phyloP scores from a whole-genome alignment of 2,329 filamentous ascomycete species.

The Alternaria longipes region DNA sequence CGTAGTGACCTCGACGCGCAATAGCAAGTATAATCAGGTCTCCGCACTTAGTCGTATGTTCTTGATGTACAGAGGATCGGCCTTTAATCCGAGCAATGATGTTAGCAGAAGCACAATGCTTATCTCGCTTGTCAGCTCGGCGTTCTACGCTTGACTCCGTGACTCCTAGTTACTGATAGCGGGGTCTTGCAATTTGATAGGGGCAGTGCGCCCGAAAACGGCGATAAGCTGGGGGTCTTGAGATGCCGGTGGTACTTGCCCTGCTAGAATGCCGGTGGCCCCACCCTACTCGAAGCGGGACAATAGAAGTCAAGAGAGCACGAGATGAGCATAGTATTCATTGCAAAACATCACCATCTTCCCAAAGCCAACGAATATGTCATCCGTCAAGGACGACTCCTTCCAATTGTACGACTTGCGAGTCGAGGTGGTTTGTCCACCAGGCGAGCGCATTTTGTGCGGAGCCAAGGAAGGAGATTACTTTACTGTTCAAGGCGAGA shows the following conservation, averaged over 20 bases:
- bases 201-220: not conserved
- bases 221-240: constrained; percentile 1
- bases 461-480: constrained; percentile 18
- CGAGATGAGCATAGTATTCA: not conserved
- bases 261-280: constrained; percentile 4
- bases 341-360: not conserved
- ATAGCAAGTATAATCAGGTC: not conserved
- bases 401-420: constrained; percentile 20
- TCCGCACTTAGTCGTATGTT: not conserved
- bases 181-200: constrained; percentile 1
- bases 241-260: constrained; percentile 4
- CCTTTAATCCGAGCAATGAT: not conserved
- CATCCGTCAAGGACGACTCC: constrained; percentile 8
- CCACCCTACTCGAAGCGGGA: not conserved
- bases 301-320: not conserved
- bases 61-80: not conserved
- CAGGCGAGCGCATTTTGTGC: constrained; percentile 17
- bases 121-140: constrained; percentile 4
- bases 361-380: not conserved
- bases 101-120: constrained; percentile 1
- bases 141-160: not conserved
- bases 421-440: constrained; percentile 19
- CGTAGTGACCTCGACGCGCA: not conserved
- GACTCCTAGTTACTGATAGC: not conserved
- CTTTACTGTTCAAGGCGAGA: constrained; percentile 21